Base-by-base conservation (phyloP, 2,329 filamentous ascomycete genomes). In the Pleurostoma richardsiae region DNA sequence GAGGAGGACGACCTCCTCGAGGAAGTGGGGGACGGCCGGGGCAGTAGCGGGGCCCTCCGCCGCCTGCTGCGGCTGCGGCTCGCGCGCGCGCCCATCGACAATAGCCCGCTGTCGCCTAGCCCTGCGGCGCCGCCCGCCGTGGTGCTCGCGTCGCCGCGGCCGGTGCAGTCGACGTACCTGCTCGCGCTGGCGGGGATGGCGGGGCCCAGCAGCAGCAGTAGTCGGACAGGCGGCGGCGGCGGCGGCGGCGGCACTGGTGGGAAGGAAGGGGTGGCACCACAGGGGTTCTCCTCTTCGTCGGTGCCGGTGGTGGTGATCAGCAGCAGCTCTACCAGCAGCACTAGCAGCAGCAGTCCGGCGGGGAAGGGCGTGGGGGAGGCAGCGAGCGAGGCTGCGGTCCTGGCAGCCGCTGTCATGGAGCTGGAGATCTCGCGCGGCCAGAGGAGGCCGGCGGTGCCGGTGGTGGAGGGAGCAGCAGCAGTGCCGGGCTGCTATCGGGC, bases 31-130 rank as follows among this genome's bases (percentile, higher is more conserved):
- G n/a, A n/a, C n/a, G n/a, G n/a, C n/a, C n/a, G n/a, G n/a, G n/a
- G n/a, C n/a, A n/a, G n/a, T n/a, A n/a, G n/a, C n/a, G n/a, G n/a
- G n/a, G n/a, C n/a, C n/a, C n/a, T n/a, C n/a, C n/a, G n/a, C n/a
- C n/a, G n/a, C n/a, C n/a, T n/a, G n/a, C n/a, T n/a, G n/a, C n/a
- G n/a, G n/a, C n/a, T n/a, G n/a, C n/a, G n/a, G n/a, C n/a, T n/a
- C n/a, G 36, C 45, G 26, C 52, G 54, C n/a, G 42, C 49, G 5
- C 11, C 43, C 11, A 52, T 59, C 46, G 50, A 59, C 44, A 61
- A 61, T 49, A 44, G 44, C 3, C 55, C 60, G 4, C 30, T 54
- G 10, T 53, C 55, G 2, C 52, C 60, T 1, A 45, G 59, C 2
- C 30, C 44, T 8, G 39, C 53, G 3, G 49, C 47, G 19, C 27